Percentiles rank a stretch among this genome's conserved stretches.
These are phyloP conservation scores for Alnus rubra DNA, from an alignment of 306 rosid genomes.

Conservation along the genomic window DNA sequence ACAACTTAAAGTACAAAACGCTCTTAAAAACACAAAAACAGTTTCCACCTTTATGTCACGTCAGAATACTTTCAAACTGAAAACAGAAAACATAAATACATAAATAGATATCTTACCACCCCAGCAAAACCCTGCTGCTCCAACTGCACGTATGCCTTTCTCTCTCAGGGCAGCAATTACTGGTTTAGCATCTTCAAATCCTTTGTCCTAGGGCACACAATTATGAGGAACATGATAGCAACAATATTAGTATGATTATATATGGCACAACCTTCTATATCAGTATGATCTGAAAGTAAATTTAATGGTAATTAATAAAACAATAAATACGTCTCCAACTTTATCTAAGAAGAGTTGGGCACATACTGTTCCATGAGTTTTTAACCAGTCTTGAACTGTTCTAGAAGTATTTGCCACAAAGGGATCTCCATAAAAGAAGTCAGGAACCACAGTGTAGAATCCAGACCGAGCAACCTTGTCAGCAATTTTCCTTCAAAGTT, in stretches of 20 bases:
- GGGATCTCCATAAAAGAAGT: constrained; percentile 13
- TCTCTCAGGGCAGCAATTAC: background rate
- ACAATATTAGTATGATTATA: background rate
- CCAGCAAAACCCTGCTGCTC: constrained; percentile 15
- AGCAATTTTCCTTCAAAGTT: background rate
- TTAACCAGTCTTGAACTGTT: background rate
- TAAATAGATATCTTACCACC: background rate
- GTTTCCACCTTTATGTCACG: too few species aligned
- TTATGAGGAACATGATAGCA: background rate
- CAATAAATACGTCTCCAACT: background rate
- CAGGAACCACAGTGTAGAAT: constrained; percentile 12
- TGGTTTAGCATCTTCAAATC: background rate
- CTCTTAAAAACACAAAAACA: too few species aligned
- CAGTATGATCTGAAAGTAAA: background rate
- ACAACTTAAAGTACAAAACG: too few species aligned
- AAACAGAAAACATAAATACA: background rate
- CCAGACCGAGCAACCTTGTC: constrained; percentile 6
- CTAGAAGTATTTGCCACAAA: background rate
- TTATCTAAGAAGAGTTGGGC: constrained; percentile 6
- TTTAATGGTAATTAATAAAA: background rate
- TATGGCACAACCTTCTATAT: background rate
- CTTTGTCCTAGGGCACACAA: background rate
- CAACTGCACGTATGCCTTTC: background rate
- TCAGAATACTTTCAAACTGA: background rate
- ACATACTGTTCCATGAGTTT: constrained; percentile 16